Base-by-base conservation (phyloP, 1,284 basidiomycete species). In the Ustanciosporium gigantosporum region DNA sequence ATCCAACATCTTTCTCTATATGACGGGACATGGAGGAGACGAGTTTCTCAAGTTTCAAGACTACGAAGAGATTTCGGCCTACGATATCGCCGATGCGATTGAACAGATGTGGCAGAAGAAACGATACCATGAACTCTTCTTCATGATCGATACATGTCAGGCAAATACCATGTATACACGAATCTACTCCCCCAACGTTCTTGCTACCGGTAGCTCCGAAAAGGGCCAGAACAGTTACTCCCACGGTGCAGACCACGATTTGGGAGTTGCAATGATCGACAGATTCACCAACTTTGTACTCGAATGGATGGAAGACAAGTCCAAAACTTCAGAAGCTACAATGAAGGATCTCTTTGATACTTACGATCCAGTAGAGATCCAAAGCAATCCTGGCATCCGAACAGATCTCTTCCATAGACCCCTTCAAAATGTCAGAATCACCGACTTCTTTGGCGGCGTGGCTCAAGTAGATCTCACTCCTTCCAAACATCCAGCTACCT, bases 31-130 rank as follows among this genome's bases (percentile, higher is more conserved):
- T 70, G 94, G 95, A 4, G 94, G 94, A 0, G 89, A 95, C 70
- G 94, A 96, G 79, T 99, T 98, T 77, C 84, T 98, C 68, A 98
- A 98, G 79, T 98, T 99, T 78, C 94, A 98, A 77, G 94, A 99
- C 78, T 91, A 91, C 75, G 94, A 98, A 78, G 95, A 99, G 77
- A 91, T 98, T 66, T 91, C 88, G 43, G 91, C 94, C 0, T 91
- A 90, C 51, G 94, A 98, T 29, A 50, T 77, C 22, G 93, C 94
- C 0, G 94, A 98, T 77, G 93, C 94, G 0, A 88, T 98, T 55
- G 91, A 92, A 78, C 92, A 96, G 79, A 98, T 98, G 94, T 92
- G 88, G 83, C 88, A 93, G 77, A 96, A 97, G 82, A 87, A 89
- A 73, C 81, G 75, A 19, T 98, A 97, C 81, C 94, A 97, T 78